A percentile compares a stretch with the other conserved stretches of the same genome.
These are phyloP conservation scores for Trichophyton simii DNA, from an alignment of 2,329 filamentous ascomycete genomes.

Conservation along the genomic window DNA sequence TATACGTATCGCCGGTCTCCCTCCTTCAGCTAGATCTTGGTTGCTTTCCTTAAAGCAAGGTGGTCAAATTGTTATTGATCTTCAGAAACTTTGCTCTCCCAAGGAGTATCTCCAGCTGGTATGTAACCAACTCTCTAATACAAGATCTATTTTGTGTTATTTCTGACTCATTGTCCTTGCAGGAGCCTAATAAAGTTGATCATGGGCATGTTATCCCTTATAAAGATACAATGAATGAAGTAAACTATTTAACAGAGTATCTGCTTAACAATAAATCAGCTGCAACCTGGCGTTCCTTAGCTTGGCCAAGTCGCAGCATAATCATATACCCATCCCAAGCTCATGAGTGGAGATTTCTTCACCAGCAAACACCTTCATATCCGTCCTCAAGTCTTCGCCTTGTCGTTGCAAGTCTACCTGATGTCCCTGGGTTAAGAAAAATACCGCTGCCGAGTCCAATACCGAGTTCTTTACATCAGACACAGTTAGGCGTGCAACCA, in stretches of 20 bases:
- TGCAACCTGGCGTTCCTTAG: constrained; percentile 20
- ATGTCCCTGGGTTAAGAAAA: neutral
- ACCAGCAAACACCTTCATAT: constrained; percentile 1
- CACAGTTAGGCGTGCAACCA: neutral
- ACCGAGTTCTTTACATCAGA: neutral
- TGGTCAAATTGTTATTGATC: constrained; percentile 20
- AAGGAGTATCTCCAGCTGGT: constrained; percentile 21
- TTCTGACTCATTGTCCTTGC: constrained; percentile 3
- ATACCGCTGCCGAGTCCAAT: neutral
- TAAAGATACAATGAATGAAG: constrained; percentile 19
- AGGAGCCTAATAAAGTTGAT: constrained; percentile 10
- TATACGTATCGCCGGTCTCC: constrained; percentile 21
- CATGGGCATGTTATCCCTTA: constrained; percentile 27
- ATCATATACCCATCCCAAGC: constrained; percentile 22
- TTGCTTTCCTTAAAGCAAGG: constrained; percentile 15
- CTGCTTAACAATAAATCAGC: constrained; percentile 19
- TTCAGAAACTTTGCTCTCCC: constrained; percentile 22
- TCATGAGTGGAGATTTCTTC: constrained; percentile 19
- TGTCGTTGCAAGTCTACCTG: constrained; percentile 15
- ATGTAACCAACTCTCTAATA: constrained; percentile 8
- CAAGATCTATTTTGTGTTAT: neutral
- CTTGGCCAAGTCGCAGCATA: constrained; percentile 13
- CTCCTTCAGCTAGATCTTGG: constrained; percentile 3
- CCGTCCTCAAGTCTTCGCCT: constrained; percentile 7
- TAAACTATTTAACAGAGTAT: constrained; percentile 20